A percentile compares a stretch with the other conserved stretches of the same genome.
phyloP scores from a whole-genome alignment of 495 filamentous ascomycete genomes.

The Emericellopsis terricola region DNA sequence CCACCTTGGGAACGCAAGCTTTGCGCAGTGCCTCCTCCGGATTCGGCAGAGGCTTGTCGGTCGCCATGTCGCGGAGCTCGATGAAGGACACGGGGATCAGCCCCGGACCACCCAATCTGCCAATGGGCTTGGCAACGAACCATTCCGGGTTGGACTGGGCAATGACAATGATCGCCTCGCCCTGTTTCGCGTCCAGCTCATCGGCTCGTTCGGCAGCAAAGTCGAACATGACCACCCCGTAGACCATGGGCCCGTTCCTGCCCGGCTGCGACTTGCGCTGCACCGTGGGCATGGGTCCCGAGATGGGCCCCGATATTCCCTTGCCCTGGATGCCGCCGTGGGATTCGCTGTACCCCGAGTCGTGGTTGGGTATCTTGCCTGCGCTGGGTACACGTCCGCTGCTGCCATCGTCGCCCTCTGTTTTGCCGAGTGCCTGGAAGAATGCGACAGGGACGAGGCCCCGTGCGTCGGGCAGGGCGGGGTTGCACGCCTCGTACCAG shows the following conservation, averaged over 20 bases:
- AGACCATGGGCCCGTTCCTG: conserved; percentile 76
- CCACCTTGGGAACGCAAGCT: conserved; percentile 90
- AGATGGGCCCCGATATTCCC: conserved; percentile 5
- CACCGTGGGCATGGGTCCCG: conserved; percentile 10
- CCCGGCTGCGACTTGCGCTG: conserved; percentile 22
- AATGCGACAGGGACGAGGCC: conserved; percentile 85
- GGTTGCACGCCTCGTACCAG: conserved; percentile 99
- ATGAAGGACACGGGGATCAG: conserved; percentile 95
- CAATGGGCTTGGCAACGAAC: conserved; percentile 98
- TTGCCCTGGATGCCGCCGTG: conserved; percentile 11
- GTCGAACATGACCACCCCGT: conserved; percentile 92
- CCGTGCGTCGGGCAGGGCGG: conserved; percentile 67
- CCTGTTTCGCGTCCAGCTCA: conserved; percentile 84
- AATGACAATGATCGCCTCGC: conserved; percentile 94
- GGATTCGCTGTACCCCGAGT: conserved; percentile 68
- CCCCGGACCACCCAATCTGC: conserved; percentile 80
- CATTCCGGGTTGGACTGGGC: conserved; percentile 98
- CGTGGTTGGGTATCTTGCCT: conserved; percentile 35
- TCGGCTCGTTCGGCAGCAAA: conserved; percentile 90
- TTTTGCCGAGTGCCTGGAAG: conserved; percentile 84
- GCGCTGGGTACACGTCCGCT: conserved; percentile 39
- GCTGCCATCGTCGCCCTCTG: conserved; percentile 66
- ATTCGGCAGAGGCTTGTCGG: conserved; percentile 64
- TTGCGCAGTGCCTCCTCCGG: conserved; percentile 69
- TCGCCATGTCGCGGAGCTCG: conserved; percentile 87